Conservation (phyloP, 164 flowering plant genomes). For the Warburgia ugandensis region DNA sequence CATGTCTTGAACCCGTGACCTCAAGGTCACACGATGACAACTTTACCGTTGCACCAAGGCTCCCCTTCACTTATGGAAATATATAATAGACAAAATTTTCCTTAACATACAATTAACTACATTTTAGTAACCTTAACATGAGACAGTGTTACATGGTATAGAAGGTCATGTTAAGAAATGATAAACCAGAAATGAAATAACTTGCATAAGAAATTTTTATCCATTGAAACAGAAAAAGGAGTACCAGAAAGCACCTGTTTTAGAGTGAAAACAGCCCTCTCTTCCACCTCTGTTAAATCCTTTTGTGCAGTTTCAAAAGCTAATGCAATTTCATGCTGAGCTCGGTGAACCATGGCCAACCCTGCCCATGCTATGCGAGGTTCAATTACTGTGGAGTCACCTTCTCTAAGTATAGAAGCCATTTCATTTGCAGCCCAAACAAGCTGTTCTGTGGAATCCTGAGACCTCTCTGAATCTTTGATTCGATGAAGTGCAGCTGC, state of each 20-base stretch:
- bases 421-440: conserved; percentile 95
- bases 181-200: too few relatives aligned
- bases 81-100: too few relatives aligned
- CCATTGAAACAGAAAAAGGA: background rate
- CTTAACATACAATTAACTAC: too few relatives aligned
- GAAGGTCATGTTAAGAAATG: too few relatives aligned
- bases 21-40: too few relatives aligned
- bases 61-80: too few relatives aligned
- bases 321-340: conserved; percentile 80
- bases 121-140: too few relatives aligned
- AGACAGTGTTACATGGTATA: too few relatives aligned
- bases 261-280: conserved; percentile 56
- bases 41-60: too few relatives aligned
- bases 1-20: too few relatives aligned
- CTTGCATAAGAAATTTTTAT: background rate
- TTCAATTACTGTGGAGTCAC: conserved; percentile 57
- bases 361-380: conserved; percentile 85
- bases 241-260: conserved; percentile 48
- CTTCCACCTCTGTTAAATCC: conserved; percentile 62
- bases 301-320: conserved; percentile 50
- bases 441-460: conserved; percentile 76
- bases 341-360: conserved; percentile 81
- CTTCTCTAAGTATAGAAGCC: conserved; percentile 91
- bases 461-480: conserved; percentile 85
- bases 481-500: conserved; percentile 79